Conservation (phyloP, 371 early-diverging fungal species). For the Chytridium lagenaria region DNA sequence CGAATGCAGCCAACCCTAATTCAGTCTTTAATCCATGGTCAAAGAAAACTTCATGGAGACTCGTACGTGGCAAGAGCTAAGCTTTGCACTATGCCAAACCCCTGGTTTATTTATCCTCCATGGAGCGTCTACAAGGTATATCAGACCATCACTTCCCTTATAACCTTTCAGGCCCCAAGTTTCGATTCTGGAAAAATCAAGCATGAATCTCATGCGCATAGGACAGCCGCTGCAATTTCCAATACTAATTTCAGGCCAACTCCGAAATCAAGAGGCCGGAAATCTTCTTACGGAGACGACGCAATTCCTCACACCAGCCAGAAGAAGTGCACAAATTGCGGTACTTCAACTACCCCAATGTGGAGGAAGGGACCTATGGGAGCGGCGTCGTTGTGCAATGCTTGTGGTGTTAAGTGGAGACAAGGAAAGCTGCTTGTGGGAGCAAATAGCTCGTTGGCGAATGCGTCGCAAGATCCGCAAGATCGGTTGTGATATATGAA, state of each 20-base stretch:
- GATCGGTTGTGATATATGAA: background rate
- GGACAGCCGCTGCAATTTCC: background rate
- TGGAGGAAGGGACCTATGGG: constrained; percentile 92
- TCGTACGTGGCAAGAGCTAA: background rate
- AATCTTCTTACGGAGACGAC: background rate
- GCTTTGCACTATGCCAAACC: background rate
- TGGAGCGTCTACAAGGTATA: background rate
- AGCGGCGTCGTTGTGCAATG: constrained; percentile 86
- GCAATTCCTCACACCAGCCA: constrained; percentile 9
- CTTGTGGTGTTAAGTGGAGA: constrained; percentile 91
- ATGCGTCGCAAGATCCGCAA: background rate
- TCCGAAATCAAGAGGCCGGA: background rate
- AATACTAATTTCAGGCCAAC: background rate
- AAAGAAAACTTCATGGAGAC: background rate
- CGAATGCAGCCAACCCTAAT: background rate
- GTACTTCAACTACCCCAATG: constrained; percentile 84
- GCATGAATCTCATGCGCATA: no score
- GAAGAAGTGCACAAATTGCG: constrained; percentile 66
- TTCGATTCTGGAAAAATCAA: background rate
- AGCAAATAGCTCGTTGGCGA: background rate
- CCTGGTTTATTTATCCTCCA: background rate
- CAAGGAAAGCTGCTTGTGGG: constrained; percentile 38
- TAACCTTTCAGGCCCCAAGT: background rate
- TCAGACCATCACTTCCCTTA: background rate
- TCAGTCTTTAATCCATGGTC: background rate